These are phyloP conservation scores for Gorgonomyces haynaldii DNA, from an alignment of 192 early-diverging fungal genomes.

Conservation along the genomic window DNA sequence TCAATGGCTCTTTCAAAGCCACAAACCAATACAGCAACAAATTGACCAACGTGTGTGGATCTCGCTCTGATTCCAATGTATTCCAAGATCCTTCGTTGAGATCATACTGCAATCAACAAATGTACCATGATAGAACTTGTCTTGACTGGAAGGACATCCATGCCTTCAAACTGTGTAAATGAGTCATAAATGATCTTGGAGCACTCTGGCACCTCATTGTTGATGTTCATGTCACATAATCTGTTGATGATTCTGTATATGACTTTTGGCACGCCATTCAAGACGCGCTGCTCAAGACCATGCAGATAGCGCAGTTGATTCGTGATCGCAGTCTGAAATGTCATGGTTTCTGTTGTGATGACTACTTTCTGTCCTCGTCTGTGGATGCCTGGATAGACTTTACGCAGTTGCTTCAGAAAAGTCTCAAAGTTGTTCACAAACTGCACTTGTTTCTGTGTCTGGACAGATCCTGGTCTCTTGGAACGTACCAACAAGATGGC, in stretches of 20 bases:
- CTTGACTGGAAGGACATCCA: neutral
- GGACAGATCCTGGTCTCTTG: conserved; percentile 27
- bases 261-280: conserved; percentile 31
- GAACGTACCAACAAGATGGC: conserved; percentile 18
- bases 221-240: conserved; percentile 6
- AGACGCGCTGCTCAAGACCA: conserved; percentile 13
- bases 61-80: neutral
- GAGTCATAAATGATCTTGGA: neutral
- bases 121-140: neutral
- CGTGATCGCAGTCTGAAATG: conserved; percentile 14
- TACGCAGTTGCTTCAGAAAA: conserved; percentile 15
- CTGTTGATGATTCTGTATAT: conserved; percentile 1
- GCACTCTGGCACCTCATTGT: neutral
- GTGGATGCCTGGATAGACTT: conserved; percentile 20
- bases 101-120: neutral
- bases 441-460: conserved; percentile 26
- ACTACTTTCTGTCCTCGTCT: neutral
- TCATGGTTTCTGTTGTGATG: neutral
- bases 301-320: conserved; percentile 20
- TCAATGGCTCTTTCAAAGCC: conserved; percentile 13
- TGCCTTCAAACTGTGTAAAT: conserved; percentile 1
- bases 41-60: conserved; percentile 6
- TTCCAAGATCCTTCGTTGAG: conserved; percentile 20
- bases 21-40: conserved; percentile 26
- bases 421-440: conserved; percentile 27